These are phyloP conservation scores for Plantago elongata DNA, from an alignment of 257 asterid species.

Conservation along the genomic window DNA sequence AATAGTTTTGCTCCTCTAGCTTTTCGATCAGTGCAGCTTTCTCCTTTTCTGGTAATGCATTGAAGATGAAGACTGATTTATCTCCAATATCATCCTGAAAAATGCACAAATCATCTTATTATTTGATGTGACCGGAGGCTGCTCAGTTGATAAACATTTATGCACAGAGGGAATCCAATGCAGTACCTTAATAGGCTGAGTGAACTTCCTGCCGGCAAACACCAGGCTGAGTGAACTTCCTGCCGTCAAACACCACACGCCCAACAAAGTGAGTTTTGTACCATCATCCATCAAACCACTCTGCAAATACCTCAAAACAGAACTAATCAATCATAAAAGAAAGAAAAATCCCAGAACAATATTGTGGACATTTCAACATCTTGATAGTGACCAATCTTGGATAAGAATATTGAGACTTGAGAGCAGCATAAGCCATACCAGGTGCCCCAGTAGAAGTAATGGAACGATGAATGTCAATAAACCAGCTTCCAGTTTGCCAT, in stretches of 20 bases:
- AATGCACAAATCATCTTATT: not conserved
- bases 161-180: not conserved
- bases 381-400: not conserved
- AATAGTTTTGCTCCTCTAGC: constrained; percentile 43
- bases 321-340: not conserved
- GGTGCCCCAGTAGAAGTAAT: constrained; percentile 69
- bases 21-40: constrained; percentile 44
- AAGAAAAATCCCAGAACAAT: not conserved
- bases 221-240: no score
- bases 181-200: constrained; percentile 78
- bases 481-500: constrained; percentile 90
- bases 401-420: not conserved
- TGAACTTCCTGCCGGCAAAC: constrained; percentile 93
- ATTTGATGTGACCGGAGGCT: not conserved
- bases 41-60: constrained; percentile 58
- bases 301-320: constrained; percentile 29
- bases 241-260: constrained; percentile 87
- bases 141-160: not conserved
- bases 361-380: not conserved
- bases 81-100: constrained; percentile 93
- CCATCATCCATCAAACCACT: constrained; percentile 81
- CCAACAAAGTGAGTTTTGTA: constrained; percentile 51
- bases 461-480: constrained; percentile 77
- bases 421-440: constrained; percentile 40
- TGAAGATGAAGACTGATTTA: constrained; percentile 82